Evolutionary conservation across 129 eudicot genomes (phyloP).

Genomic region (Calendula officinalis): DNA sequence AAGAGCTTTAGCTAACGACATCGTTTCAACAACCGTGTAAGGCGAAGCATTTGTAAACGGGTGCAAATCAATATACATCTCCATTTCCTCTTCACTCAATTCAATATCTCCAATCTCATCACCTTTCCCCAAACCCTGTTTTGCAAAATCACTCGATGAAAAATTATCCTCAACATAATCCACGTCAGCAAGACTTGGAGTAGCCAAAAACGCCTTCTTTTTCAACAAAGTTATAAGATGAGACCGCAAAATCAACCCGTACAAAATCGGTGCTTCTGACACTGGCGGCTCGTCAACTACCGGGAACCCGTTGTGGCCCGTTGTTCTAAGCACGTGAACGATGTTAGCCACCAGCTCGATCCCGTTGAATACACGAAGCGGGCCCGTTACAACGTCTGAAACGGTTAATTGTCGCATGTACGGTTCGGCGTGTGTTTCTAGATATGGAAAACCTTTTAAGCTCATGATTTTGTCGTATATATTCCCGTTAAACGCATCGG

Average conservation of each 20-base stretch:
- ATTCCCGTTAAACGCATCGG: conserved; percentile 71
- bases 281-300: conserved; percentile 66
- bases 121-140: conserved; percentile 55
- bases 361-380: conserved; percentile 69
- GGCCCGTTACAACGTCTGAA: conserved; percentile 79
- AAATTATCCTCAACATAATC: conserved; percentile 40
- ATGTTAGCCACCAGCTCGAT: conserved; percentile 75
- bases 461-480: conserved; percentile 73
- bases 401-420: conserved; percentile 90
- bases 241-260: conserved; percentile 71
- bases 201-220: conserved; percentile 50
- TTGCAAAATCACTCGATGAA: conserved; percentile 73
- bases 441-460: conserved; percentile 79
- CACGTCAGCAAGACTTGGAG: conserved; percentile 33
- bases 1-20: conserved; percentile 92
- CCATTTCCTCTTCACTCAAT: conserved; percentile 74
- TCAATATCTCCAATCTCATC: conserved; percentile 58
- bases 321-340: conserved; percentile 56
- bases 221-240: conserved; percentile 73
- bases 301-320: conserved; percentile 86
- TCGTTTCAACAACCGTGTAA: conserved; percentile 83
- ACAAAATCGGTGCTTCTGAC: conserved; percentile 51
- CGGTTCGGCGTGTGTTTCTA: conserved; percentile 86
- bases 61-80: conserved; percentile 82
- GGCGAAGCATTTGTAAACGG: conserved; percentile 86